Conservation (phyloP, 495 filamentous ascomycete genomes). For the Aspergillus ellipticus region DNA sequence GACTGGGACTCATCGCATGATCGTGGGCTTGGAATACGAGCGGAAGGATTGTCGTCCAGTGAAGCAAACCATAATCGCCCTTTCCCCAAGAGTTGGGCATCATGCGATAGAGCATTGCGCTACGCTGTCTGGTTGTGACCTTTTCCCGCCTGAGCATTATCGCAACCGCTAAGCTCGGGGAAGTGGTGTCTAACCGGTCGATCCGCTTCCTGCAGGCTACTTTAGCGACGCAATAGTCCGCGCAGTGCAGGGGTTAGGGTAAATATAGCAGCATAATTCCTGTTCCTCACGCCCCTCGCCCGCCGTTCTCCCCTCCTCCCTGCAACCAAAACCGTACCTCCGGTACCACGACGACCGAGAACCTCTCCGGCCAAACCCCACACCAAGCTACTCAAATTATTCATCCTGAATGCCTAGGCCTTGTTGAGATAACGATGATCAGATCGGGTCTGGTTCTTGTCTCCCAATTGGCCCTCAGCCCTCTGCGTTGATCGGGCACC, state of each 20-base stretch:
- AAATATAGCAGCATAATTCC: conserved; percentile 30
- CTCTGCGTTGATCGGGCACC: conserved; percentile 4
- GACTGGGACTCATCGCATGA: conserved; percentile 7
- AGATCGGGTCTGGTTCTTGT: conserved; percentile 6
- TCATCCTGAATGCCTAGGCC: conserved; percentile 1
- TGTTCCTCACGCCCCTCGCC: not conserved
- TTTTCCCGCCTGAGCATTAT: not conserved
- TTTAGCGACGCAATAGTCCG: not conserved
- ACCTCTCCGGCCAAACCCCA: conserved; percentile 8
- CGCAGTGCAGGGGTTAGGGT: conserved; percentile 13
- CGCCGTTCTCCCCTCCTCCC: conserved; percentile 21
- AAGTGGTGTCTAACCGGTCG: not conserved
- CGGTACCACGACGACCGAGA: conserved; percentile 15
- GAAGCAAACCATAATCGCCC: not conserved
- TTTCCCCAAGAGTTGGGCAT: not conserved
- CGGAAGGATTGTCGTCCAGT: not conserved
- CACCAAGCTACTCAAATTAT: conserved; percentile 4
- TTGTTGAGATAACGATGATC: conserved; percentile 13
- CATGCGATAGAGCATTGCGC: not conserved
- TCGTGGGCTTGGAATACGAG: conserved; percentile 9
- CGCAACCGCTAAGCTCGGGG: not conserved
- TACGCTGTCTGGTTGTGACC: not conserved
- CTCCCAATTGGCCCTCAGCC: conserved; percentile 1
- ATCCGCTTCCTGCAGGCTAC: conserved; percentile 3
- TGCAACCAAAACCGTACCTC: conserved; percentile 40